Base-by-base conservation (phyloP, 2,329 filamentous ascomycete species). In the Nothophoma quercina region DNA sequence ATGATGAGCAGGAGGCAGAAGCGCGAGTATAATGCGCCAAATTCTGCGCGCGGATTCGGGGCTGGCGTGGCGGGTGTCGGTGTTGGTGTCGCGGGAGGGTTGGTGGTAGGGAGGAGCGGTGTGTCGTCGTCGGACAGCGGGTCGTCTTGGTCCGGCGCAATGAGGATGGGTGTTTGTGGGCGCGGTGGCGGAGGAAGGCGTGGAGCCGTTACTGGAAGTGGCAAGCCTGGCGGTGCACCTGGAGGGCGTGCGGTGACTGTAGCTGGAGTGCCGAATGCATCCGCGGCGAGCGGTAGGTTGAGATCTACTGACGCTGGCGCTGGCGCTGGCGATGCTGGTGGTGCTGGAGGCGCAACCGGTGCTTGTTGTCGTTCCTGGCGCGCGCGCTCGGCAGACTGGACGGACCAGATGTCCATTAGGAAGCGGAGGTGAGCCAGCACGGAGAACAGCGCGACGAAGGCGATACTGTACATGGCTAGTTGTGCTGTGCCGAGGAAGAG, bases 371-470 rank as follows among this genome's bases (percentile, higher is more conserved):
- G 70, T 45, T 79, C 76, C 51, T 71, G 68, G 38, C 75, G 69
- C 36, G 71, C 72, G 16, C 76, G 70, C 55, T 81, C 79, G 3
- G 81, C 80, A 19, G 77, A 81, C 64, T 88, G 85, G 2, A 86
- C 82, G 16, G 80, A 79, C 85, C 85, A 88, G n/a, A 88, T 85
- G 45, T 87, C 85, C 76, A 86, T 83, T 64, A 88, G 75, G 59
- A 88, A 88, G 44, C 84, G 82, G 75, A 88, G 85, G 25, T 85
- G 84, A 49, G 87, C 83, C 51, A 82, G 81, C 19, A 86, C 83
- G 13, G 82, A 83, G 40, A 86, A 78, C 56, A 87, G 82, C 1
- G 83, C 79, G 15, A 88, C 68, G 64, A 87, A 88, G 2, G 81
- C 81, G 21, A 81, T 79, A 2, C 79, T 79, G 13, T 84, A 79